Conservation (phyloP, 2,329 filamentous ascomycete species). For the Botrytis medusae region DNA sequence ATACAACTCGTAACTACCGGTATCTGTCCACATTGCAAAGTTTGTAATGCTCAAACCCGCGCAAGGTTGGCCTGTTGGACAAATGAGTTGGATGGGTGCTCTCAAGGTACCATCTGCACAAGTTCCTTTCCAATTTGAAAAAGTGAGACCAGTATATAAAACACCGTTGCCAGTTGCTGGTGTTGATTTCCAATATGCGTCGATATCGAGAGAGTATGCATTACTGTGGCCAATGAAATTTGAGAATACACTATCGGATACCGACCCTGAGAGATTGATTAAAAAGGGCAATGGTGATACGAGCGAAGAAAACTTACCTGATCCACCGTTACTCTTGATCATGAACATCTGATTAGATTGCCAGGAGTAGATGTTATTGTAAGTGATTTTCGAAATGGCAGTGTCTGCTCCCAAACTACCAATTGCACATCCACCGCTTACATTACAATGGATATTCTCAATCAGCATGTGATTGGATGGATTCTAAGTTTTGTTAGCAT, state of each 20-base stretch:
- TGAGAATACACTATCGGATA: conserved; percentile 52
- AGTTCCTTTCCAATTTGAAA: conserved; percentile 56
- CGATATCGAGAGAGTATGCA: conserved; percentile 57
- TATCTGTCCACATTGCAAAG: conserved; percentile 42
- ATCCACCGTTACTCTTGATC: conserved; percentile 61
- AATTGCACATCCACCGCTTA: conserved; percentile 57
- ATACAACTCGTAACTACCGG: conserved; percentile 16
- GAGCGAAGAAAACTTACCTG: background rate
- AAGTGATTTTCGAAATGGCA: conserved; percentile 53
- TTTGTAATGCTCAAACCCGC: conserved; percentile 40
- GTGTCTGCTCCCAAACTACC: conserved; percentile 53
- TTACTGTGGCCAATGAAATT: conserved; percentile 62
- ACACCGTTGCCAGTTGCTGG: conserved; percentile 51
- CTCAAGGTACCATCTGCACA: conserved; percentile 39
- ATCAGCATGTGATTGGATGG: conserved; percentile 49
- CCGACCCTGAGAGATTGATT: conserved; percentile 42
- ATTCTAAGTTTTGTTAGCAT: conserved; percentile 18
- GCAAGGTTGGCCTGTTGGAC: conserved; percentile 32
- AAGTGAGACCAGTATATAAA: conserved; percentile 51
- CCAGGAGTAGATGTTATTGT: conserved; percentile 48
- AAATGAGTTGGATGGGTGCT: conserved; percentile 41
- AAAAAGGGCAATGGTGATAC: background rate
- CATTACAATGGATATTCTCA: conserved; percentile 62
- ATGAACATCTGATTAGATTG: conserved; percentile 59
- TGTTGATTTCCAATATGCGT: conserved; percentile 54